Percentiles rank a stretch among this genome's conserved stretches.
Evolutionary conservation across 169 alveolate genomes (phyloP).

Genomic region (Theileria luwenshuni): DNA sequence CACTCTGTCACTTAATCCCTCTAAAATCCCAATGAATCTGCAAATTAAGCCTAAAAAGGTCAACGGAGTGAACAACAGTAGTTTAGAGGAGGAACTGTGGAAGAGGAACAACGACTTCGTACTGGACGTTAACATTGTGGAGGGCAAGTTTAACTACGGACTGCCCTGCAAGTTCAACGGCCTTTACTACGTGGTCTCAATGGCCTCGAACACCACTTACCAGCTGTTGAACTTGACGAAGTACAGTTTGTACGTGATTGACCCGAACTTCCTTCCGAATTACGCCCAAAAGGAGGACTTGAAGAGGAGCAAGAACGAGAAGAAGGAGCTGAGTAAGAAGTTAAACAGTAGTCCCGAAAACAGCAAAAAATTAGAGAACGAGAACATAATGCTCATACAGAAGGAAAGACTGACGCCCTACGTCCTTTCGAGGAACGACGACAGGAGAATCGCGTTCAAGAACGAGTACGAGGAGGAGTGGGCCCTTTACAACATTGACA

Average conservation of each 20-base stretch:
- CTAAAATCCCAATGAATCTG: slow-evolving; percentile 72
- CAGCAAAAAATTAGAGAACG: slow-evolving; percentile 30
- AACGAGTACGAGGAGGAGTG: background rate
- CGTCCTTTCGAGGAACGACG: slow-evolving; percentile 2
- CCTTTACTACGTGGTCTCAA: slow-evolving; percentile 72
- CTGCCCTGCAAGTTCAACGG: slow-evolving; percentile 83
- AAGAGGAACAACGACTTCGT: slow-evolving; percentile 44
- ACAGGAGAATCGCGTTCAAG: slow-evolving; percentile 12
- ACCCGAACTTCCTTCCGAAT: slow-evolving; percentile 20
- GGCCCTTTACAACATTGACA: slow-evolving; percentile 13
- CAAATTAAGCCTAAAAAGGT: slow-evolving; percentile 67
- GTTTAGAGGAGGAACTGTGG: slow-evolving; percentile 49
- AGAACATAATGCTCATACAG: background rate
- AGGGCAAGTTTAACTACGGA: slow-evolving; percentile 77
- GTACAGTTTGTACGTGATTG: slow-evolving; percentile 68
- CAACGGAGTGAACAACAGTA: slow-evolving; percentile 35
- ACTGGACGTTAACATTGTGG: slow-evolving; percentile 76
- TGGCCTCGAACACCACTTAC: slow-evolving; percentile 78
- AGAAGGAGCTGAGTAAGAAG: slow-evolving; percentile 21
- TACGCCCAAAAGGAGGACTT: slow-evolving; percentile 24
- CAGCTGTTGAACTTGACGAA: slow-evolving; percentile 78
- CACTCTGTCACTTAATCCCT: slow-evolving; percentile 74
- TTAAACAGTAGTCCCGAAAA: slow-evolving; percentile 23
- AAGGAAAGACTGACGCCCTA: slow-evolving; percentile 10
- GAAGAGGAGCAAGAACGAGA: slow-evolving; percentile 31